Evolutionary conservation across 2,329 filamentous ascomycete species (phyloP), one percentile per base, ranked within the genome.

Genomic region (Botrytis hyacinthi): DNA sequence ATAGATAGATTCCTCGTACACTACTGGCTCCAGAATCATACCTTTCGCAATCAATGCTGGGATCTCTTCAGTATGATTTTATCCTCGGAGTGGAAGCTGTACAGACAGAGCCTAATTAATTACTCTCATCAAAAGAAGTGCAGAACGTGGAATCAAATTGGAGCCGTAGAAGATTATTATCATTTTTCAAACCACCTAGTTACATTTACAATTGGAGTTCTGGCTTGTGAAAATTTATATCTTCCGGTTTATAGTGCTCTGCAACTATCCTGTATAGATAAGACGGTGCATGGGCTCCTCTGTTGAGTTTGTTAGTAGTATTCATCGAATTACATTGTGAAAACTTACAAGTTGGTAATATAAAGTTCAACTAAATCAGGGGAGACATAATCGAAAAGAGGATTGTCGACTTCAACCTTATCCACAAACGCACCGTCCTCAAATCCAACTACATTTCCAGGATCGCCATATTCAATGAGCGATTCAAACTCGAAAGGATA

Each of bases 391-490:
- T 98, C 95, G 70, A 92, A 94, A 32, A 94, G 83, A 18, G 93
- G 93, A 79, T 92, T 95, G 76, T 91, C 89, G 16, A 97, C 89
- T 78, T 93, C 91, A 67, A 96, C 88, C 75, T 91, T 89, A 63
- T 93, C 90, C 69, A 97, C 90, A 78, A 97, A 87, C 57, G 90
- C 87, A 9, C 93, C 94, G 76, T 98, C 92, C 32, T 93, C 89
- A 80, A 93, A 97, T 57, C 86, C 87, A 61, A 96, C 89, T 73
- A 94, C 91, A 77, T 88, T 91, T 71, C 91, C 90, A 1, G 94
- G 90, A 81, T 95, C 91, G 26, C 94, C 95, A 84, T 94, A 94
- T 83, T 98, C 95, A 74, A 97, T 92, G 75, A 97, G 84, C 7
- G 90, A 89, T 76, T 94, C 92, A 71, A 92, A 91, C 79, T 96